phyloP scores from a whole-genome alignment of 108 stramenopile genomes.

The Cyclotella sp. region DNA sequence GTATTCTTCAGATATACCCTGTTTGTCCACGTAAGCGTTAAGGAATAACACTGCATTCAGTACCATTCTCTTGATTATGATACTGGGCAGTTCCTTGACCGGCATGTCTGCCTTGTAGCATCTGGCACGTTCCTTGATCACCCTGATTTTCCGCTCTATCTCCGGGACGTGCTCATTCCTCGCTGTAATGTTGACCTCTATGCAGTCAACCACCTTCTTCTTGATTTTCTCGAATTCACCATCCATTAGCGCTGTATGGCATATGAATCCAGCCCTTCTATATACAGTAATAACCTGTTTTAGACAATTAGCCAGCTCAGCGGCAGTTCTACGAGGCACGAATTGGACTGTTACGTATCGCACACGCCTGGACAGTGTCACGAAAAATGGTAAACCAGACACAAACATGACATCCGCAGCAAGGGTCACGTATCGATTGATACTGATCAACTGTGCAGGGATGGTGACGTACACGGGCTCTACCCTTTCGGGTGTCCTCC shows the following conservation, averaged over 20 bases:
- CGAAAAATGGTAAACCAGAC: not conserved
- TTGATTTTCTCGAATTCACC: not conserved
- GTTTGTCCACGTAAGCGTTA: conserved; percentile 12
- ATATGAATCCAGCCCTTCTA: not conserved
- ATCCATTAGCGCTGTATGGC: not conserved
- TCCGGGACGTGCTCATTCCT: not conserved
- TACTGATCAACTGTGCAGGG: not conserved
- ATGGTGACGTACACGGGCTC: not conserved
- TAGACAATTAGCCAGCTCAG: not conserved
- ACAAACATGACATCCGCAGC: not conserved
- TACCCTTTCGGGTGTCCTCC: not conserved
- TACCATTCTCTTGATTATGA: conserved; percentile 38
- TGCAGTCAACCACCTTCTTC: not conserved
- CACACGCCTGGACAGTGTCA: not conserved
- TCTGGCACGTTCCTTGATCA: conserved; percentile 39
- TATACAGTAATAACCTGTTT: not conserved
- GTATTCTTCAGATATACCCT: conserved; percentile 22
- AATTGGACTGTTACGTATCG: not conserved
- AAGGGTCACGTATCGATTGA: not conserved
- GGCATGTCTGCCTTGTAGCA: conserved; percentile 24
- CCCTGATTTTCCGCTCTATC: not conserved
- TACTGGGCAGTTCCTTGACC: conserved; percentile 15
- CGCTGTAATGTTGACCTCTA: not conserved
- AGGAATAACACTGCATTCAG: conserved; percentile 24
- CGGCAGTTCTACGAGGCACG: not conserved